phyloP scores from a whole-genome alignment of 345 rosid genomes.

The Erodium maritimum region DNA sequence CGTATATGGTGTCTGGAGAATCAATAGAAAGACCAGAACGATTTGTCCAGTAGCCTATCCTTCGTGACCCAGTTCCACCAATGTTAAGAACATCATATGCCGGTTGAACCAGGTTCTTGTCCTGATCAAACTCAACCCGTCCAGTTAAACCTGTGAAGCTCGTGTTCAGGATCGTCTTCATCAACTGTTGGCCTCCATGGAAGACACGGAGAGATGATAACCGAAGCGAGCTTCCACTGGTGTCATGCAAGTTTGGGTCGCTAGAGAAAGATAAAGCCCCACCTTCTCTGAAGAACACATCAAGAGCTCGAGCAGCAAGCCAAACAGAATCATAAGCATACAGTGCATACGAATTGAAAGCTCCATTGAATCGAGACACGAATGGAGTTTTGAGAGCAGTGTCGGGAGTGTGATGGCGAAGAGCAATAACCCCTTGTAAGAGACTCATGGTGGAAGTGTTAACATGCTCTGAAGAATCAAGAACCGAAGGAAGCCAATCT shows the following conservation, averaged over 20 bases:
- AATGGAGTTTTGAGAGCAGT: conserved; percentile 40
- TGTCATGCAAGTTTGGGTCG: conserved; percentile 39
- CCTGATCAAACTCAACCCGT: conserved; percentile 40
- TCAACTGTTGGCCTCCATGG: conserved; percentile 59
- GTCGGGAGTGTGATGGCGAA: conserved; percentile 73
- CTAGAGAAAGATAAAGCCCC: conserved; percentile 53
- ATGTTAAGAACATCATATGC: conserved; percentile 74
- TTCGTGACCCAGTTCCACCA: conserved; percentile 41
- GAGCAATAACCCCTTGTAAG: conserved; percentile 79
- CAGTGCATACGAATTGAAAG: conserved; percentile 65
- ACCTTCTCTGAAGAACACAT: conserved; percentile 40
- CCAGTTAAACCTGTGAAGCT: conserved; percentile 72
- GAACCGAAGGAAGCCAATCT: conserved; percentile 81
- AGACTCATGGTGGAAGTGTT: conserved; percentile 35
- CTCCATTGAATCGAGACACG: conserved; percentile 33
- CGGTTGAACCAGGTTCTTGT: conserved; percentile 47
- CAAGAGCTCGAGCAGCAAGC: conserved; percentile 80
- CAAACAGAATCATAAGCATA: conserved; percentile 91
- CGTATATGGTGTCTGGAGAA: conserved; percentile 50
- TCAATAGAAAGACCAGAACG: conserved; percentile 57
- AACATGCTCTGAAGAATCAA: conserved; percentile 45
- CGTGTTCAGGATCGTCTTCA: conserved; percentile 38
- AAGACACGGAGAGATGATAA: conserved; percentile 48
- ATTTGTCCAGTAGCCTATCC: conserved; percentile 90
- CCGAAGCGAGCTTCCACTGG: conserved; percentile 37